phyloP scores from a whole-genome alignment of 805 yeast genomes.

The Saccharomycopsis sp. region DNA sequence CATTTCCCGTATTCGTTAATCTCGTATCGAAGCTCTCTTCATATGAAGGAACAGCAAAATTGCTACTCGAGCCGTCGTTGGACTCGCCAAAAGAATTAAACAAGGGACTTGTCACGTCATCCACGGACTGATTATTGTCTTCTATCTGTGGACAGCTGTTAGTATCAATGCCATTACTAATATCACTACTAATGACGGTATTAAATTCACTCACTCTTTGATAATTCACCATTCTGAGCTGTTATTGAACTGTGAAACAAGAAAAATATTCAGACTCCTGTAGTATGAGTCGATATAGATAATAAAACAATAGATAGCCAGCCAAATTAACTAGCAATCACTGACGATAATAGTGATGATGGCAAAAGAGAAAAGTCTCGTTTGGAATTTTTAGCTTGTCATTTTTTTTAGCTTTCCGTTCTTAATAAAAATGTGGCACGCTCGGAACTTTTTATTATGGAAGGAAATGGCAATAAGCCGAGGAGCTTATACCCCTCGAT shows the following conservation, averaged over 20 bases:
- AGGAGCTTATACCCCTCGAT: no score
- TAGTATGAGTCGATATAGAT: no score
- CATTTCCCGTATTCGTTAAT: not conserved
- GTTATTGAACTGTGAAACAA: not conserved
- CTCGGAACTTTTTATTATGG: not conserved
- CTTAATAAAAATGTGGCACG: not conserved
- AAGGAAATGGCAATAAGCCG: not conserved
- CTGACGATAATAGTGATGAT: not conserved
- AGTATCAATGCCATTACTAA: not conserved
- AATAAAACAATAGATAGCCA: no score
- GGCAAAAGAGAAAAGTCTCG: not conserved
- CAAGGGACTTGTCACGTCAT: not conserved
- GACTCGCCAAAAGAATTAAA: constrained; percentile 3
- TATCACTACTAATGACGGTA: not conserved
- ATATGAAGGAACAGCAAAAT: not conserved
- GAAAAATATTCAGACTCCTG: not conserved
- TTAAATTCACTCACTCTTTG: constrained; percentile 17
- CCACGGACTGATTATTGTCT: not conserved
- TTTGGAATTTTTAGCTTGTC: not conserved
- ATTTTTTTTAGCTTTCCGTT: not conserved
- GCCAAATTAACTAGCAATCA: no score
- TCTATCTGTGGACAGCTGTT: constrained; percentile 4
- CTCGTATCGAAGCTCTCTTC: not conserved
- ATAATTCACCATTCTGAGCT: constrained; percentile 8
- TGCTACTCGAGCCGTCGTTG: not conserved